Conservation (phyloP, 805 yeast genomes). For the Kuraishia borneana region DNA sequence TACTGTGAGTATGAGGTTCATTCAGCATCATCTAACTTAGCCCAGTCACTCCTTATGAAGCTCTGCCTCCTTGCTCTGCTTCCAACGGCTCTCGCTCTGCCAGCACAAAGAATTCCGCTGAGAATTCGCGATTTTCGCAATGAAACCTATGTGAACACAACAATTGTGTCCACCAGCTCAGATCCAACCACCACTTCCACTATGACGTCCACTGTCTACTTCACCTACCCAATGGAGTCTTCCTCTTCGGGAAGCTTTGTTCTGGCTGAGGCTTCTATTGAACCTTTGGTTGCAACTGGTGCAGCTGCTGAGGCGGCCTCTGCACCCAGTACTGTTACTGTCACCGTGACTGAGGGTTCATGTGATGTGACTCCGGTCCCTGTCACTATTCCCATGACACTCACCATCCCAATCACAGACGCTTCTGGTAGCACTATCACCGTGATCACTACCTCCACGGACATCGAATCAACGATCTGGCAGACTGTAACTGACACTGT, state of each 20-base stretch:
- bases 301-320: slow-evolving; percentile 6
- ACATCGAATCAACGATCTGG: slow-evolving; percentile 12
- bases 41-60: background rate
- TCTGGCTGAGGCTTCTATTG: no score
- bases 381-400: slow-evolving; percentile 9
- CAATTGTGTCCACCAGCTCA: slow-evolving; percentile 3
- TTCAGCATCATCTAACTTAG: background rate
- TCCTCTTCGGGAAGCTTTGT: no score
- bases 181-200: slow-evolving; percentile 10
- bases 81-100: slow-evolving; percentile 1
- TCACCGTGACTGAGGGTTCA: slow-evolving; percentile 2
- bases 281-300: slow-evolving; percentile 5
- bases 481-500: slow-evolving; percentile 8
- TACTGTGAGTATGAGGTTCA: no score
- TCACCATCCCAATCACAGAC: slow-evolving; percentile 19
- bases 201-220: slow-evolving; percentile 7
- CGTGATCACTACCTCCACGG: slow-evolving; percentile 17
- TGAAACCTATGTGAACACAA: background rate
- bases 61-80: background rate
- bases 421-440: slow-evolving; percentile 16
- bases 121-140: background rate
- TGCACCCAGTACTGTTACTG: slow-evolving; percentile 4
- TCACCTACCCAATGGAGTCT: slow-evolving; percentile 5
- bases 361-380: slow-evolving; percentile 1
- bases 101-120: slow-evolving; percentile 1